Evolutionary conservation across 1,139 yeast genomes (phyloP), one percentile per base, ranked within the genome.

Genomic region (Kodamaea sp.): DNA sequence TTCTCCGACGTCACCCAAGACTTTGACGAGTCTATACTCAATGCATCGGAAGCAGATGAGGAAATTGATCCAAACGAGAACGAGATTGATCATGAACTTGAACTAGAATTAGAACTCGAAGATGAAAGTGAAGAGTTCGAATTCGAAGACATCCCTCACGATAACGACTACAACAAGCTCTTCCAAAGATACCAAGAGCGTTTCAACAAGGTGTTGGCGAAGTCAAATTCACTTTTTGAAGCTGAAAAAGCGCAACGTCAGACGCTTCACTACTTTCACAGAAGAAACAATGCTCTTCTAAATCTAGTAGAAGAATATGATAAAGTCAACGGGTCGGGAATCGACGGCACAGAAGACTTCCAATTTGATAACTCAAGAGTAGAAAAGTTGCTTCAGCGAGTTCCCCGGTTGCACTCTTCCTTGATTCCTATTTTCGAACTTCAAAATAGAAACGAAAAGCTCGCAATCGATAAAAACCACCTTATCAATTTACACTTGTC

Each of bases 281-380:
- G 75, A 31, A 51, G 73, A 35, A 68, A 67, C 42, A 61, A 66
- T 34, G 70, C 73, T 0, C 28, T 70, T 15, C 44, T 70, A 16
- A 64, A 62, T 23, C 34, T 66, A 7, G 42, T 70, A 15, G 50
- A 44, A 4, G 55, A 57, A 22, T 32, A 52, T 11, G 64, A 35
- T 13, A 22, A 33, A 7, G 36, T 21, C 15, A 37, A 31, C 9
- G 12, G 22, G 18, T 11, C 21, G 9, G 14, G 12, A 7, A n/a
- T n/a, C n/a, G 39, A 31, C 9, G 12, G 22, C 15, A 18, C 21
- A 18, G 14, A 15, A 7, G 28, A 13, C 6, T 15, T 26, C 9
- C 22, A 26, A 18, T 19, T 26, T 5, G 28, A 26, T 8, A 16
- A 7, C 14, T 21, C 10, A n/a, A 26, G 28, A 5, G 18, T 26